These are phyloP conservation scores for Colletotrichum horii DNA, from an alignment of 2,329 filamentous ascomycete species.

Conservation along the genomic window DNA sequence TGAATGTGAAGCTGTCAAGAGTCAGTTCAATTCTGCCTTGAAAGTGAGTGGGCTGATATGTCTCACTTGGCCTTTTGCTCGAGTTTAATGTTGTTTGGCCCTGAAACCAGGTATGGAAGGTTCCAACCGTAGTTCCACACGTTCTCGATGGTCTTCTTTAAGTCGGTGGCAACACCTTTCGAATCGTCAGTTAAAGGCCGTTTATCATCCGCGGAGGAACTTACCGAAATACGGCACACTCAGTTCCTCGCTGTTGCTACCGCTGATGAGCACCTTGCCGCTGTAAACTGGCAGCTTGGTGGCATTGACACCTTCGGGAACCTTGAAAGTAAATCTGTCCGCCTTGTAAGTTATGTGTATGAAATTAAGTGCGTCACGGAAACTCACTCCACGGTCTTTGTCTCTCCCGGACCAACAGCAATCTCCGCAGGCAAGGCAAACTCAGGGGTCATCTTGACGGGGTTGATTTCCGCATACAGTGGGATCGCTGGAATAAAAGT, in stretches of 20 bases:
- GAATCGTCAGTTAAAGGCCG: neutral
- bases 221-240: slow-evolving; percentile 34
- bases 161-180: slow-evolving; percentile 8
- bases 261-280: slow-evolving; percentile 35
- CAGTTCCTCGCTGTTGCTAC: slow-evolving; percentile 34
- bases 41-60: accelerated
- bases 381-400: neutral
- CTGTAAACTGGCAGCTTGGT: slow-evolving; percentile 36
- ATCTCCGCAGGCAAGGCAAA: neutral
- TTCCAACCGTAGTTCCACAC: neutral
- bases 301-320: slow-evolving; percentile 21
- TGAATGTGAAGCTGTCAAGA: slow-evolving; percentile 6
- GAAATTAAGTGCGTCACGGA: neutral
- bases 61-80: neutral
- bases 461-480: neutral
- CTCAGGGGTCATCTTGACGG: neutral
- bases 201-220: neutral
- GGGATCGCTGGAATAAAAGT: neutral
- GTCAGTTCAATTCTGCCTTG: neutral
- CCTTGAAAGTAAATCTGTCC: neutral
- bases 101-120: neutral
- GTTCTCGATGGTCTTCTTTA: slow-evolving; percentile 11
- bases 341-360: accelerated
- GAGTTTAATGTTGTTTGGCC: neutral
- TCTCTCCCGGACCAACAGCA: neutral